Base-by-base conservation (phyloP, 129 eudicot species). In the Flaveria bidentis region DNA sequence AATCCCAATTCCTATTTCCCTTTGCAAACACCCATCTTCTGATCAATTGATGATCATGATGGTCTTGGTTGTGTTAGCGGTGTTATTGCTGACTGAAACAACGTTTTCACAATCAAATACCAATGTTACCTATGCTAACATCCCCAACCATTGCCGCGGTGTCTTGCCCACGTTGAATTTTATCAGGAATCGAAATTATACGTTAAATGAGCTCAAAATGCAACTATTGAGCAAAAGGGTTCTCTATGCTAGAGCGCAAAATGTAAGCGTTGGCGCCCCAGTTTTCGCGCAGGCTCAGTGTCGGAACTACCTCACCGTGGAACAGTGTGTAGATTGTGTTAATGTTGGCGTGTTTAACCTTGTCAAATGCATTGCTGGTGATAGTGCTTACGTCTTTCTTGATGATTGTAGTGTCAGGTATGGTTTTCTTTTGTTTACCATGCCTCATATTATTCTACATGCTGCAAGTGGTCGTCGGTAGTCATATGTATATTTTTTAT, bases 381-480 rank as follows among this genome's bases (percentile, higher is more conserved):
- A 77, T 46, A 92, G 96, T 14, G 92, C 86, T 67, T 87, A 84
- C n/a, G 83, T 85, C 13, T 39, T 82, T 9, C 78, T 83, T 25
- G 92, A 90, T 68, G 87, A 88, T 64, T 83, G 90, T 74, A 84
- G 80, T 69, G 67, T 87, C 67, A 87, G 96, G 96, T 78, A 60
- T 41, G 2, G 22, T 45, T 9, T 23, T 6, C n/a, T 57, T 58
- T 18, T 45, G 4, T 49, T 49, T 61, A 81, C 84, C 53, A 49
- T 49, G 0, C 7, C 39, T 33, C 39, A 33, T 33, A 33, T 33
- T 33, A 33, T 33, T 33, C 39, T 33, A 33, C 39, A 4, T 33
- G 39, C 39, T 33, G 39, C 39, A 4, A 33, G 39, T 33, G 39
- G 39, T 33, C 39, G 6, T 33, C 39, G 1, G 1, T 4, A 33